phyloP scores from a whole-genome alignment of 2,329 filamentous ascomycete genomes.

The Raffaelea deltoideospora region DNA sequence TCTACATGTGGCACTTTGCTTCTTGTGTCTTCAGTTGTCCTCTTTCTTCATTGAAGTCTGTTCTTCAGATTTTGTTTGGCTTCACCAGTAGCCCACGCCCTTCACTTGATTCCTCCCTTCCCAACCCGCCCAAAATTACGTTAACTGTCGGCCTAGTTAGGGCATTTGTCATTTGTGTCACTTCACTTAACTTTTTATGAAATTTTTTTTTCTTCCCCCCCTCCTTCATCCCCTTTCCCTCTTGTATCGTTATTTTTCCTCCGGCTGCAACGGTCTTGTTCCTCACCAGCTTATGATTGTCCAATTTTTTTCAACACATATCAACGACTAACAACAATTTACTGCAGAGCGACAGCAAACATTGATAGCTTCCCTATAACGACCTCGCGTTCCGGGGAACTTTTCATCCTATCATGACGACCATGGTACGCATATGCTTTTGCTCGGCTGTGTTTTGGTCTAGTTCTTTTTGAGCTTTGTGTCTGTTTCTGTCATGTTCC shows the following conservation, averaged over 20 bases:
- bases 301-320: background rate
- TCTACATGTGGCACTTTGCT: too few species aligned
- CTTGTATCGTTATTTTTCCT: background rate
- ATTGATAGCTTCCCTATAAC: background rate
- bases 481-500: too few species aligned
- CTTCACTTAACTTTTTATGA: background rate
- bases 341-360: background rate
- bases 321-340: too few species aligned
- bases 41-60: too few species aligned
- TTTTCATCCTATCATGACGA: constrained; percentile 27
- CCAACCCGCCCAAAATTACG: too few species aligned
- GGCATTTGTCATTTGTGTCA: background rate
- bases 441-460: too few species aligned
- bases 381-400: constrained; percentile 9
- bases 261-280: background rate
- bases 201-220: background rate
- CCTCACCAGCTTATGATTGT: background rate
- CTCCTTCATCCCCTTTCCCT: background rate
- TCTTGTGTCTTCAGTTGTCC: too few species aligned
- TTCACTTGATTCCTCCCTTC: too few species aligned
- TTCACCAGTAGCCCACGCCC: too few species aligned
- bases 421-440: constrained; percentile 27
- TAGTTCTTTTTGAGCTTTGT: too few species aligned
- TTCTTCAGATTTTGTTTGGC: too few species aligned
- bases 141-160: too few species aligned